Base-by-base conservation (phyloP, 2,329 filamentous ascomycete genomes). In the Daldinia sp. region DNA sequence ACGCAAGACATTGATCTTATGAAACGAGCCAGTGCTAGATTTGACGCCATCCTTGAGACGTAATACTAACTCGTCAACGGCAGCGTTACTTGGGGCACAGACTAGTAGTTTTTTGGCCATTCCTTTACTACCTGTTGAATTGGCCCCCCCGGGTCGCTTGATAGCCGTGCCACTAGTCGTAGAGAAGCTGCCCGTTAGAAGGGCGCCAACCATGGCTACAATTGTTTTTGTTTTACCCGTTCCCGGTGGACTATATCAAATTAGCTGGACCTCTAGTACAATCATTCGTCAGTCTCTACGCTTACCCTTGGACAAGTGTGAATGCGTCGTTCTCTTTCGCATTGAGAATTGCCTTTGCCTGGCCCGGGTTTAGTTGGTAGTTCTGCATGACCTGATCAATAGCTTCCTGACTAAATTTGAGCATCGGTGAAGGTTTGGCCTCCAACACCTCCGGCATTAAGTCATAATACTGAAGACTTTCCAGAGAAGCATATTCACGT, bases 191-290 rank as follows among this genome's bases (percentile, higher is more conserved):
- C 88, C 87, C 5, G 89, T 92, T 50, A 97, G 80, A 15, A 99
- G 84, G 41, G 93, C 93, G 39, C 96, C 96, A 26, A 98, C 94
- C 85, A 99, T 97, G 35, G 95, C 96, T 63, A 97, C 89, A 68
- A 99, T 99, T 0, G 96, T 99, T 79, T 99, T 99, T 0, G 96
- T 99, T 82, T 99, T 99, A 77, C 95, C 96, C 3, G 96, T 98
- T 79, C 96, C 96, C 1, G 96, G 96, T 57, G 96, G 96, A 62
- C 93, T 91, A 63, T 44, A 61, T 5, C 54, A 71, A 46, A 78
- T 81, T 78, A 82, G 78, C 65, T 59, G 69, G 48, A 53, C 20
- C 56, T 56, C 60, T 12, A 50, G 46, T 39, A 59, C 20, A 26
- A 54, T 5, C 13, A 1, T 0, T 3, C 5, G 28, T 13, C 2